phyloP scores from a whole-genome alignment of 2,329 filamentous ascomycete genomes.

The Hymenoscyphus infarciens region DNA sequence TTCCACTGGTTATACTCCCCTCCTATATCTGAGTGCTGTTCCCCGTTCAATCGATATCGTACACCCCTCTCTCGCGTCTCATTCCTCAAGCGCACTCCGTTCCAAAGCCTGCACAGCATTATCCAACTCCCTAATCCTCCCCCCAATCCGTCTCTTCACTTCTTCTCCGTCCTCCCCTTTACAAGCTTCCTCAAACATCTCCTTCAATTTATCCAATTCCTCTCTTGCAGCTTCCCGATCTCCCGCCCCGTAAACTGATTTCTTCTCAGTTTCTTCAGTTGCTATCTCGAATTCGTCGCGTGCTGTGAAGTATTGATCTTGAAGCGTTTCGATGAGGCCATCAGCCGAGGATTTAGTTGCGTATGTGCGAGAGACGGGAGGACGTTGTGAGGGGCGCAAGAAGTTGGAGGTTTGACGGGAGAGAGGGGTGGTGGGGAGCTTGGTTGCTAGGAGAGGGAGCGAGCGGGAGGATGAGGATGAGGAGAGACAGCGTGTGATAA shows the following conservation, averaged over 20 bases:
- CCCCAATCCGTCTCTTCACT: slow-evolving; percentile 42
- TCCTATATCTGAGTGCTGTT: neutral
- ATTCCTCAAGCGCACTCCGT: slow-evolving; percentile 37
- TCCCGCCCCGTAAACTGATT: slow-evolving; percentile 43
- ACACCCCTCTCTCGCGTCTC: slow-evolving; percentile 8
- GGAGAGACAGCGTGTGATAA: slow-evolving; percentile 19
- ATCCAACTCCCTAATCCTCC: slow-evolving; percentile 44
- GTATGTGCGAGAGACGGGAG: slow-evolving; percentile 12
- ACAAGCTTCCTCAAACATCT: slow-evolving; percentile 33
- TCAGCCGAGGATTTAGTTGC: slow-evolving; percentile 24
- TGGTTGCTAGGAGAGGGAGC: slow-evolving; percentile 8
- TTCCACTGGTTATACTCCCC: neutral
- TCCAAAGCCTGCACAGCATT: slow-evolving; percentile 42
- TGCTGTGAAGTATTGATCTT: slow-evolving; percentile 40
- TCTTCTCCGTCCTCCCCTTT: slow-evolving; percentile 39
- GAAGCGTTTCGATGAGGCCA: slow-evolving; percentile 27
- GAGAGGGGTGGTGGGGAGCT: slow-evolving; percentile 6
- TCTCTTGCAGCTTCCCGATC: slow-evolving; percentile 45
- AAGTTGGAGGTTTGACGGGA: neutral
- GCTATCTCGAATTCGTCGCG: slow-evolving; percentile 49
- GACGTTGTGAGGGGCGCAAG: neutral
- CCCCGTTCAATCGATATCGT: neutral
- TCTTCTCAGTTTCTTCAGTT: slow-evolving; percentile 42
- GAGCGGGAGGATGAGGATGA: neutral
- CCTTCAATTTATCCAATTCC: slow-evolving; percentile 39